Base-by-base conservation (phyloP, 2,329 filamentous ascomycete species). In the Aspergillus melleus region DNA sequence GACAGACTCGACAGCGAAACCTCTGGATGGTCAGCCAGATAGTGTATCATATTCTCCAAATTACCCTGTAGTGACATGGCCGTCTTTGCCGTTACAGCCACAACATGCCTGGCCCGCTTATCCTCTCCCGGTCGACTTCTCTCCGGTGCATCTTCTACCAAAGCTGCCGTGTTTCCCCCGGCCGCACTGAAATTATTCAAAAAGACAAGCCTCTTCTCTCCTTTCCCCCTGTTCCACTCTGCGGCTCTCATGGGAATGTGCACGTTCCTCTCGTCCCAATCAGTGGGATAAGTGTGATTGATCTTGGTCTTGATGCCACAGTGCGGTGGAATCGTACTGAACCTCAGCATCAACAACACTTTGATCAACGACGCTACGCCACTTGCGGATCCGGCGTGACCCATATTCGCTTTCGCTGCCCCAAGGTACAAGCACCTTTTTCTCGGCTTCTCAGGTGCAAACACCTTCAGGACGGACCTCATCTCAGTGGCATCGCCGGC, bases 401-500 rank as follows among this genome's bases (percentile, higher is more conserved):
- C 87, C 1, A 90, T 75, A 49, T 88, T 89, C 2, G 85, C 81
- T 66, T 90, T 90, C 6, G 86, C 81, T 0, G 87, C 80, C 6
- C 88, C 88, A 0, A 90, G 75, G 64, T 84, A 83, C 1, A 90
- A 83, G 29, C 80, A 67, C 12, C 77, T 56, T 6, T 60, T 61
- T 3, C 46, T 56, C 5, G 62, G 63, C 16, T 54, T 86, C 56
- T 79, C 77, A 22, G 84, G 82, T 49, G 85, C 86, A 66, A 89
- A 89, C 20, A 84, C 80, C 52, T 84, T 81, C 22, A 87, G 86
- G 52, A 96, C 89, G 0, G 89, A 92, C 1, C 86, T 81, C 88
- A 94, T 93, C 73, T 96, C 92, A 4, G 87, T 89, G 8, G 87
- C 88, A 70, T 96, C 92, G 2, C 64, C 92, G 32, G 90, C 91